phyloP scores from a whole-genome alignment of 1,284 basidiomycete species.

The Paramarasmius palmivorus region DNA sequence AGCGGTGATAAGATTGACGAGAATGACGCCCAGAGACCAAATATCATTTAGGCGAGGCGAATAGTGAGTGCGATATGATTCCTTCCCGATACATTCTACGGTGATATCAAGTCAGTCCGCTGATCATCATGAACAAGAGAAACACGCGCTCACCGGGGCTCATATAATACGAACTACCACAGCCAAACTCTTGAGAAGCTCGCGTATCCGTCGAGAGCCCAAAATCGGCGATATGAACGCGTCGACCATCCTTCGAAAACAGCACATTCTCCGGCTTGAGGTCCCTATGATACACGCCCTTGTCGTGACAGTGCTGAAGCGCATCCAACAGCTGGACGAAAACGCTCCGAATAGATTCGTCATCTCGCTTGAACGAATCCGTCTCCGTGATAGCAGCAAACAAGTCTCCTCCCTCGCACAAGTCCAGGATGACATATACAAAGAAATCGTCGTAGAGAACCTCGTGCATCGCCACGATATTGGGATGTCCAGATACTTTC shows the following conservation, averaged over 20 bases:
- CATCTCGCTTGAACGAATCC: slow-evolving; percentile 45
- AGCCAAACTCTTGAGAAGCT: slow-evolving; percentile 14
- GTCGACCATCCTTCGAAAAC: slow-evolving; percentile 11
- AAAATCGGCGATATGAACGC: slow-evolving; percentile 13
- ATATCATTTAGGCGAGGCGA: slow-evolving; percentile 43
- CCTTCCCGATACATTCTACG: slow-evolving; percentile 17
- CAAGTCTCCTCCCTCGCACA: slow-evolving; percentile 67
- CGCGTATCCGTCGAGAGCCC: slow-evolving; percentile 10
- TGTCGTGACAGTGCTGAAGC: slow-evolving; percentile 45
- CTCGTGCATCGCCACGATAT: slow-evolving; percentile 67
- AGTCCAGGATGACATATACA: slow-evolving; percentile 37
- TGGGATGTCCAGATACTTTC: slow-evolving; percentile 58
- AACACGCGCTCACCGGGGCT: slow-evolving; percentile 14
- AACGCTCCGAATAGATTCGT: slow-evolving; percentile 57
- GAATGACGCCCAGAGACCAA: slow-evolving; percentile 70
- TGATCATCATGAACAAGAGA: not conserved
- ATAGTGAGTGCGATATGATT: slow-evolving; percentile 14
- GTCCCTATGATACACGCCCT: slow-evolving; percentile 13
- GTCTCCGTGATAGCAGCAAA: slow-evolving; percentile 56
- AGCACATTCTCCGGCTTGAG: slow-evolving; percentile 17
- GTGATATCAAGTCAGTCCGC: not conserved
- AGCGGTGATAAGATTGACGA: slow-evolving; percentile 69
- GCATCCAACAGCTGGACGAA: slow-evolving; percentile 74
- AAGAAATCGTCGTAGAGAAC: slow-evolving; percentile 43
- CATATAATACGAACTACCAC: slow-evolving; percentile 18